Base-by-base conservation (phyloP, 495 filamentous ascomycete genomes). In the Penicillium steckii region DNA sequence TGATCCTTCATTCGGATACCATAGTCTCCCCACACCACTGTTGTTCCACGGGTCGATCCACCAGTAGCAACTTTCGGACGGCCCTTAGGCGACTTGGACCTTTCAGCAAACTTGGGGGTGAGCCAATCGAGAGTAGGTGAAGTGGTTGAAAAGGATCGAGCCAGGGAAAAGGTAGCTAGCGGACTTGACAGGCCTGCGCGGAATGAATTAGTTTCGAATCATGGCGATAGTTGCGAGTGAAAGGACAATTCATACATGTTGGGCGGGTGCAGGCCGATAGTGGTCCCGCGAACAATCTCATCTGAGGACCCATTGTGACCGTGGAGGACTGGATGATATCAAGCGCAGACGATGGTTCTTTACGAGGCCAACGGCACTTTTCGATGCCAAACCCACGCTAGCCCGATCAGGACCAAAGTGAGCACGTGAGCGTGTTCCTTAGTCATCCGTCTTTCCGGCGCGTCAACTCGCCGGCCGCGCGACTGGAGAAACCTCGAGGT, bases 21-120 rank as follows among this genome's bases (percentile, higher is more conserved):
- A 64, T 92, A 97, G 70, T 97, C 93, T 47, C 94, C 94, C 91
- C 91, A 97, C 45, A 91, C 80, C 10, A 99, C 88, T 1, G 93
- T 97, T 43, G 94, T 99, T 52, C 94, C 94, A 53, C 93, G 89
- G 8, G 80, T 85, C 33, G 88, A 92, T 44, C 94, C 95, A 26
- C 94, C 95, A 1, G 91, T 99, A 32, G 87, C 81, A 35, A 97
- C 90, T 60, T 90, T 83, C 37, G 88, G 84, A 2, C 90, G 85
- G 26, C 94, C 95, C 74, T 97, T 97, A 64, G 88, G 87, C 57
- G 93, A 92, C 69, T 94, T 94, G 44, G 83, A 82, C 58, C 76
- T 87, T 53, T 91, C 87, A 56, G 82, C 75, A 52, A 83, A 71
- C 67, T 84, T 88, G 8, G 92, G 91, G 26, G 85, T 79, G 17